A percentile compares a stretch with the other conserved stretches of the same genome.
Evolutionary conservation across 495 filamentous ascomycete species (phyloP).

Genomic region (Daldinia caldariorum): DNA sequence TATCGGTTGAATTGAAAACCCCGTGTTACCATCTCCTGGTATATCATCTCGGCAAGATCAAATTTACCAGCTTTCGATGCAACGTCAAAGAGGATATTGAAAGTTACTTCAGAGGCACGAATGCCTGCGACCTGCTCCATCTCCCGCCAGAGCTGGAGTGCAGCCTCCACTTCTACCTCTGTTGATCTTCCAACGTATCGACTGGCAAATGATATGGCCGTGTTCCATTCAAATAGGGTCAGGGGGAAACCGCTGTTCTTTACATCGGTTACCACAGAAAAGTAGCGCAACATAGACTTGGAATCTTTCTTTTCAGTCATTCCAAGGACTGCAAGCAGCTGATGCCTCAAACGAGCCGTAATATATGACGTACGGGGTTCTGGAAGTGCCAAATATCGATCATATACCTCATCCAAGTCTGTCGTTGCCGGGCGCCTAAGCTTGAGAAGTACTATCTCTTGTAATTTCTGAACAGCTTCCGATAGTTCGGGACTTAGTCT

Average conservation of each 20-base stretch:
- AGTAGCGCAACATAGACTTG: slow-evolving; percentile 77
- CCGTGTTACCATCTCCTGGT: slow-evolving; percentile 79
- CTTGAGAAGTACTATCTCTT: slow-evolving; percentile 45
- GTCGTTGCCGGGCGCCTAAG: slow-evolving; percentile 46
- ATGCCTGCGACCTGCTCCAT: slow-evolving; percentile 82
- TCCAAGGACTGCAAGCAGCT: slow-evolving; percentile 74
- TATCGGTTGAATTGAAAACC: slow-evolving; percentile 72
- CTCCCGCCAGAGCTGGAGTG: slow-evolving; percentile 84
- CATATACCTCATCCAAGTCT: slow-evolving; percentile 55
- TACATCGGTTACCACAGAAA: slow-evolving; percentile 85
- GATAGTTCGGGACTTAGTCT: slow-evolving; percentile 38
- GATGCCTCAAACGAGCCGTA: slow-evolving; percentile 63
- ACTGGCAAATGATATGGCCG: slow-evolving; percentile 79
- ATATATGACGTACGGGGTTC: slow-evolving; percentile 75
- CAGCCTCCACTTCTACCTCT: slow-evolving; percentile 71
- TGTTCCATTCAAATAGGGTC: slow-evolving; percentile 77
- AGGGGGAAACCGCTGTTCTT: slow-evolving; percentile 71
- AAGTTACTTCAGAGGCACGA: slow-evolving; percentile 74
- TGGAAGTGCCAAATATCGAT: slow-evolving; percentile 55
- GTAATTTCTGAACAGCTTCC: slow-evolving; percentile 48
- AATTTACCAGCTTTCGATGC: slow-evolving; percentile 87
- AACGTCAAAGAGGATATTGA: slow-evolving; percentile 90
- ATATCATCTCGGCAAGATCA: slow-evolving; percentile 80
- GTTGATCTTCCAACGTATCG: slow-evolving; percentile 72
- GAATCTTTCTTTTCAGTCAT: slow-evolving; percentile 65